phyloP scores from a whole-genome alignment of 164 flowering plant species.

The Pachysandra terminalis region DNA sequence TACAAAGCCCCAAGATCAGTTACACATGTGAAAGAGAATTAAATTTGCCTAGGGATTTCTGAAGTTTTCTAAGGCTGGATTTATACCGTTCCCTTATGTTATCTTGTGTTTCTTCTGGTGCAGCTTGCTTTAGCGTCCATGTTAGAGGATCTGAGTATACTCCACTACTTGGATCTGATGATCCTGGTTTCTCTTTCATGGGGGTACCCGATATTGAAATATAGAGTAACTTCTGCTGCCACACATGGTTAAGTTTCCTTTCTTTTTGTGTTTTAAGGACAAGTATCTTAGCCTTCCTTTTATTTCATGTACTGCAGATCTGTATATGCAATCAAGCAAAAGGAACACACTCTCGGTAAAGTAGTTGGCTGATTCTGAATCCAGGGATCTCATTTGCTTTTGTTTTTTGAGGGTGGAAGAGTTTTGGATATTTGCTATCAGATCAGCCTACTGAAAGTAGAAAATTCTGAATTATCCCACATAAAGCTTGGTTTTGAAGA shows the following conservation, averaged over 20 bases:
- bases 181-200: conserved; percentile 42
- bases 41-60: neutral
- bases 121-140: conserved; percentile 84
- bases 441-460: too few relatives aligned
- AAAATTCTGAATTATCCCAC: neutral
- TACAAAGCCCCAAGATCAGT: too few relatives aligned
- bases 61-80: neutral
- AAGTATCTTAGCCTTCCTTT: too few relatives aligned
- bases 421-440: neutral
- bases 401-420: neutral
- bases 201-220: conserved; percentile 45
- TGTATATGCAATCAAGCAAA: too few relatives aligned
- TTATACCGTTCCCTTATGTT: neutral
- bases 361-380: neutral
- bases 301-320: neutral
- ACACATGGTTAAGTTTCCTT: neutral
- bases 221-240: conserved; percentile 20
- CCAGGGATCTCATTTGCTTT: neutral
- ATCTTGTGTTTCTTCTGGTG: conserved; percentile 19
- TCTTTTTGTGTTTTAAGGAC: too few relatives aligned
- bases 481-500: too few relatives aligned
- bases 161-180: conserved; percentile 53
- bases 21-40: too few relatives aligned
- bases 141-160: conserved; percentile 90
- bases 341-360: neutral